Evolutionary conservation across 176 grass and related monocot genomes (phyloP), one percentile per base, ranked within the genome.

Genomic region (Lolium rigidum): DNA sequence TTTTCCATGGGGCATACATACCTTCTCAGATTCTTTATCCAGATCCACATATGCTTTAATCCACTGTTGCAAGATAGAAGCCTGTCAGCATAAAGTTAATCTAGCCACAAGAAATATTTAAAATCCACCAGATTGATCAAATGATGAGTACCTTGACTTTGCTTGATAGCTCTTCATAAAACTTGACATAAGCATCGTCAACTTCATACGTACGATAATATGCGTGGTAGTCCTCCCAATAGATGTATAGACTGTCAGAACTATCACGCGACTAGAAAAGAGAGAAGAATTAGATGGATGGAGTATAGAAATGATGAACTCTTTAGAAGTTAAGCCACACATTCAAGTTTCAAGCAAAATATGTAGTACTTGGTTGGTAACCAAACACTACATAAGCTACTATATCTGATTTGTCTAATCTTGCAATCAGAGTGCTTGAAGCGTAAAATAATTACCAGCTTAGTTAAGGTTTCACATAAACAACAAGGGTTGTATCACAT

Each of bases 321-420:
- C 70, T 25, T 20, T 74, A 2, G 22, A 74, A 74, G 21, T 24
- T 49, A 74, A 49, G n/a, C 5, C 3, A 46, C 70, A 15, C 70
- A 25, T 74, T 74, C 44, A 74, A 49, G 10, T 25, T 49, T 73
- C 70, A 73, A 47, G 70, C 48, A 48, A 73, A 48, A 48, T 73
- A 12, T 14, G 44, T 47, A 35, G 31, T 35, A 48, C 11, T 49
- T 15, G 38, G 18, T 49, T 74, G 2, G 49, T 74, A 48, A 74
- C 44, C 20, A 48, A 74, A 25, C 70, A 49, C 70, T 49, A 25
- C 17, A 17, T 3, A n/a, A 70, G 17, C 15, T 39, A 6, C 20
- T 70, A 6, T 41, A 31, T 35, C 16, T 38, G 8, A 41, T 70
- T 43, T 70, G 16, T 70, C 7, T 9, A 43, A 70, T 10, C 8